These are phyloP conservation scores for Phialemonium atrogriseum DNA, from an alignment of 2,329 filamentous ascomycete species.

Conservation along the genomic window DNA sequence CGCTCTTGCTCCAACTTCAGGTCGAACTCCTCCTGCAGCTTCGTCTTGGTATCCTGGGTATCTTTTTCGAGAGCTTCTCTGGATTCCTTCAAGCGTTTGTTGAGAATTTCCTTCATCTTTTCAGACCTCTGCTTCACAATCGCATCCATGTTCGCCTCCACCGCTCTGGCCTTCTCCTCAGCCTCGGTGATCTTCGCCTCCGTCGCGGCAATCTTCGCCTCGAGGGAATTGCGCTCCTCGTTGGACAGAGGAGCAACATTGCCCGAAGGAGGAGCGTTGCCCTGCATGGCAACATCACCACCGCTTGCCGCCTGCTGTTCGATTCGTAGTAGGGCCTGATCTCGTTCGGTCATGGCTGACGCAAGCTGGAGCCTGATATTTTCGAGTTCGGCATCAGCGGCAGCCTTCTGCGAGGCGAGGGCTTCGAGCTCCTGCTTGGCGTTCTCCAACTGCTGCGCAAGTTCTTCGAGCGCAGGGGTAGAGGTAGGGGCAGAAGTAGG, in stretches of 20 bases:
- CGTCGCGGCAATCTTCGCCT: constrained; percentile 52
- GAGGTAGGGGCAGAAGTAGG: constrained; percentile 26
- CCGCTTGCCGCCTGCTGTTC: constrained; percentile 16
- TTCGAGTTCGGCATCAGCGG: constrained; percentile 55
- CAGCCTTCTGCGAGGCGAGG: constrained; percentile 59
- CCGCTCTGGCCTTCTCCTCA: constrained; percentile 53
- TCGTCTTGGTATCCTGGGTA: constrained; percentile 42
- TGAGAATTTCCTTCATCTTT: constrained; percentile 59
- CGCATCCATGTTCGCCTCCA: constrained; percentile 53
- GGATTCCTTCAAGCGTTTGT: constrained; percentile 63
- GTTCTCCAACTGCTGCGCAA: constrained; percentile 18
- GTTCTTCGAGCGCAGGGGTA: constrained; percentile 28
- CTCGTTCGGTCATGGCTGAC: constrained; percentile 53
- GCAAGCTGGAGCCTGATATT: constrained; percentile 51
- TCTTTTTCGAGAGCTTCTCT: constrained; percentile 43
- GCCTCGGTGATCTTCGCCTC: constrained; percentile 56
- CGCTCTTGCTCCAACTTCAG: constrained; percentile 54
- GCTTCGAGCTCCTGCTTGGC: constrained; percentile 52
- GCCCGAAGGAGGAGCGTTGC: constrained; percentile 13
- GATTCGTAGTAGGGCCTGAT: constrained; percentile 42
- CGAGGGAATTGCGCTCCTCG: constrained; percentile 51
- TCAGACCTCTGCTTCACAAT: constrained; percentile 59
- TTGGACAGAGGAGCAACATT: constrained; percentile 32
- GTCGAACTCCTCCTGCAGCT: constrained; percentile 35
- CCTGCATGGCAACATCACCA: constrained; percentile 19